Evolutionary conservation across 139 green algal species (phyloP), one percentile per base, ranked within the genome.

Genomic region (Picochlorum sp.): DNA sequence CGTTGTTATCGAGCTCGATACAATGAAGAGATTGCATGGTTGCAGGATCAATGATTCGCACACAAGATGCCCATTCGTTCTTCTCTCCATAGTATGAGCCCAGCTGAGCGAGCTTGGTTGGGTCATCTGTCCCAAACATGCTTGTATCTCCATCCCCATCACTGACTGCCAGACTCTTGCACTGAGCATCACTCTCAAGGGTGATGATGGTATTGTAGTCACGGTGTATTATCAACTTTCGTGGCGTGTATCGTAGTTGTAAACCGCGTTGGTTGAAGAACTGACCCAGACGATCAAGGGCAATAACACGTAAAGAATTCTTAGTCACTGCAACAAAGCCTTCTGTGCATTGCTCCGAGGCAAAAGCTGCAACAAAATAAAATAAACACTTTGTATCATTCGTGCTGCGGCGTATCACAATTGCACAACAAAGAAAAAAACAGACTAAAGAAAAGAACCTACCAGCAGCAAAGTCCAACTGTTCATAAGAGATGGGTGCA

Each of bases 231-330:
- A 87, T 61, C 53, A 98, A 79, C 25, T 81, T 75, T 22, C 93
- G 81, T 7, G 93, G 93, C 5, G 93, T 99, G 85, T 98, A 98
- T 30, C 84, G 78, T 73, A 98, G 76, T 31, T 78, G 79, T 35
- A 73, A 18, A 14, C 64, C 53, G 43, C 67, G 55, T 64, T 90
- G 79, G 74, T 97, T 95, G 77, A 99, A 97, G 7, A 77, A 70
- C 47, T 97, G 89, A 2, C 89, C 93, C 36, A 97, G 81, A 2
- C 79, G 65, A 55, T 98, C 93, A 20, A 98, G 66, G 5, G 79
- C 76, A 47, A 98, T 61, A 28, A 99, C 90, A 45, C 91, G 80
- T 69, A 99, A 75, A 18, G 72, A 87, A 53, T 58, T 62, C 63
- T 83, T 80, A 13, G 83, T 71, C 28, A 98, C 87, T 1, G 86